phyloP scores from a whole-genome alignment of 2,329 filamentous ascomycete species.

The Diaporthe sp. region DNA sequence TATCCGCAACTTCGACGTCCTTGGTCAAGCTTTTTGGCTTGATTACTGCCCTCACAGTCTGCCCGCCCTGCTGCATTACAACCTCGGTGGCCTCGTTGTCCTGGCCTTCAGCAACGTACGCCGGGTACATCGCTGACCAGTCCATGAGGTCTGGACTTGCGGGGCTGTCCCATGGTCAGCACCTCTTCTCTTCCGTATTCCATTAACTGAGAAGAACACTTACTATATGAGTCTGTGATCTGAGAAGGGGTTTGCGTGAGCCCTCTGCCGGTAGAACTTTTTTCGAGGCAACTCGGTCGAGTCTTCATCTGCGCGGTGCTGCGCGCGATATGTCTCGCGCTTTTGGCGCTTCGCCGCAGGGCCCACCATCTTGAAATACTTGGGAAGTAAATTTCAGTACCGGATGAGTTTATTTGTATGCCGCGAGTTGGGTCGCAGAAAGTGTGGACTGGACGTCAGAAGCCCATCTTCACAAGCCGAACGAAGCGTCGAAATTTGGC shows the following conservation, averaged over 20 bases:
- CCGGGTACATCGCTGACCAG: constrained; percentile 88
- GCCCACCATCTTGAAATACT: constrained; percentile 19
- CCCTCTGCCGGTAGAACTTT: constrained; percentile 95
- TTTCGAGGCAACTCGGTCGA: constrained; percentile 84
- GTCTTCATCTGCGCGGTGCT: constrained; percentile 63
- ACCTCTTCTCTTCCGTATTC: too few species aligned
- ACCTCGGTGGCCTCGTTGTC: constrained; percentile 42
- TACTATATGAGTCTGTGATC: constrained; percentile 90
- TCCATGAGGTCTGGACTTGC: constrained; percentile 87
- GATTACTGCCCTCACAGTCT: constrained; percentile 42
- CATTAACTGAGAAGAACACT: constrained; percentile 32
- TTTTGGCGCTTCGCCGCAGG: constrained; percentile 69
- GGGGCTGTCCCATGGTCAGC: constrained; percentile 70
- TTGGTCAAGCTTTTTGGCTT: constrained; percentile 64
- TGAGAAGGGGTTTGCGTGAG: constrained; percentile 98
- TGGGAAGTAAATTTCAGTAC: background rate
- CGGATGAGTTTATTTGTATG: background rate
- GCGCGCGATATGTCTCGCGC: constrained; percentile 75
- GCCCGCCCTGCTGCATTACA: constrained; percentile 32
- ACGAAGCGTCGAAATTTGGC: constrained; percentile 35
- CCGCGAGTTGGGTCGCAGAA: background rate
- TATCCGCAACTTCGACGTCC: constrained; percentile 92
- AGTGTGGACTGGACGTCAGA: background rate
- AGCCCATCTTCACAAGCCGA: constrained; percentile 28
- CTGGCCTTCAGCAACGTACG: constrained; percentile 67